Evolutionary conservation across 495 filamentous ascomycete species (phyloP).

Genomic region (Hypoxylon fragiforme): DNA sequence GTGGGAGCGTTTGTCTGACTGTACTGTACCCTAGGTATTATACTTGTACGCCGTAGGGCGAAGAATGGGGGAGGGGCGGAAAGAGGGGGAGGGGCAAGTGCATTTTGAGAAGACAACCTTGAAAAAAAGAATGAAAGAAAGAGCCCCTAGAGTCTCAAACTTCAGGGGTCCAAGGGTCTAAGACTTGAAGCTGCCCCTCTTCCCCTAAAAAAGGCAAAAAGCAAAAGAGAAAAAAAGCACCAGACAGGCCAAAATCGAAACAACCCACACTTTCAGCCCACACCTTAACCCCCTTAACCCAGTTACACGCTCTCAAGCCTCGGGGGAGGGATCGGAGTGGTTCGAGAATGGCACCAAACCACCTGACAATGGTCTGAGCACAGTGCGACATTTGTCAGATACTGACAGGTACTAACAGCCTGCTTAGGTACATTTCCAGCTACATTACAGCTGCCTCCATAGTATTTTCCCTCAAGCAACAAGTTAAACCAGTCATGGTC

Average conservation of each 20-base stretch:
- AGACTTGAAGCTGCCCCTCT: too few relatives aligned
- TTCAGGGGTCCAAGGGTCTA: too few relatives aligned
- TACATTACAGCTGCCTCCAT: too few relatives aligned
- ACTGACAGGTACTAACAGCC: too few relatives aligned
- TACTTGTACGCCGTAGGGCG: not conserved
- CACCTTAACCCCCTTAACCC: not conserved
- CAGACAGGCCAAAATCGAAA: conserved; percentile 16
- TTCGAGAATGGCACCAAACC: conserved; percentile 36
- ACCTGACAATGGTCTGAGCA: conserved; percentile 36
- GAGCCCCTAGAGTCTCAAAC: too few relatives aligned
- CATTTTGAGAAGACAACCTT: too few relatives aligned
- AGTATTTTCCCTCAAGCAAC: too few relatives aligned
- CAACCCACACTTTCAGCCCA: conserved; percentile 22
- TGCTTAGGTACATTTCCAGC: too few relatives aligned
- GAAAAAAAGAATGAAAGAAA: too few relatives aligned
- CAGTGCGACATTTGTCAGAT: conserved; percentile 22
- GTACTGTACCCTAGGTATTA: not conserved
- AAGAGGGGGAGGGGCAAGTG: not conserved
- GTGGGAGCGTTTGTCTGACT: conserved; percentile 14
- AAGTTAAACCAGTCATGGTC: too few relatives aligned
- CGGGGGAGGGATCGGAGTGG: conserved; percentile 28
- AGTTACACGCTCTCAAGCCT: conserved; percentile 19
- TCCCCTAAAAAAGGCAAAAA: not conserved
- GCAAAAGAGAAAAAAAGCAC: not conserved
- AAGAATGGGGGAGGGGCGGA: not conserved